Conservation (phyloP, 1,284 basidiomycete genomes). For the Sporisorium sorghi region DNA sequence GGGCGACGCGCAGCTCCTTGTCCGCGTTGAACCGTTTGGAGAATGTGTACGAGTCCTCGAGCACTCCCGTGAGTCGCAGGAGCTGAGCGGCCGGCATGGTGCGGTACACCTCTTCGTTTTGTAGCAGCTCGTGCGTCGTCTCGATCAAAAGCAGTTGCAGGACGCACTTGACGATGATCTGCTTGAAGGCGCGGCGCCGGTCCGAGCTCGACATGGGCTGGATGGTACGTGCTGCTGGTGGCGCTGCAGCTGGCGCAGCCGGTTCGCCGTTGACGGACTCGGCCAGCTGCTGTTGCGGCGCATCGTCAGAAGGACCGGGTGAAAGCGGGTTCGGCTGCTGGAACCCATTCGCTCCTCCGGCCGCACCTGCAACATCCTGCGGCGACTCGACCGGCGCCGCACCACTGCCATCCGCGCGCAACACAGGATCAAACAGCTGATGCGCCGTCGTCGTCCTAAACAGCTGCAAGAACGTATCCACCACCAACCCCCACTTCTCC, state of each 20-base stretch:
- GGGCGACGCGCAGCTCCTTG: conserved; percentile 91
- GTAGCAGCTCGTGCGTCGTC: conserved; percentile 93
- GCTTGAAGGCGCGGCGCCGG: conserved; percentile 91
- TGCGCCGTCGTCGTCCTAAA: conserved; percentile 98
- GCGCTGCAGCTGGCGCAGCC: not conserved
- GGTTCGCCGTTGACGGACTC: not conserved
- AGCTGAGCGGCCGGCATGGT: conserved; percentile 95
- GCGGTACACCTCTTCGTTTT: conserved; percentile 78
- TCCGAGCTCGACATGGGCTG: conserved; percentile 74
- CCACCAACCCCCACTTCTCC: conserved; percentile 89
- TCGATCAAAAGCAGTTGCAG: conserved; percentile 96
- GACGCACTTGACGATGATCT: conserved; percentile 99
- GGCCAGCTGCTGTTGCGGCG: conserved; percentile 4
- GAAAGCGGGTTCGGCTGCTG: conserved; percentile 31
- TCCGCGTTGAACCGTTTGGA: conserved; percentile 98
- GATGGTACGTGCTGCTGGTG: not conserved
- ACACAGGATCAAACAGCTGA: conserved; percentile 91
- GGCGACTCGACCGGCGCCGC: conserved; percentile 23
- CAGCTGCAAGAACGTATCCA: conserved; percentile 91
- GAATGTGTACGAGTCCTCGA: conserved; percentile 97
- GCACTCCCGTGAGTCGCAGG: conserved; percentile 88
- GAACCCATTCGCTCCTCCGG: conserved; percentile 11
- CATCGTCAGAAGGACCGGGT: conserved; percentile 53
- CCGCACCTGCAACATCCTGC: not conserved
- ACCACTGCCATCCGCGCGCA: conserved; percentile 77